These are phyloP conservation scores for Dothideomycetes sp. DNA, from an alignment of 2,329 filamentous ascomycete genomes.

Conservation along the genomic window DNA sequence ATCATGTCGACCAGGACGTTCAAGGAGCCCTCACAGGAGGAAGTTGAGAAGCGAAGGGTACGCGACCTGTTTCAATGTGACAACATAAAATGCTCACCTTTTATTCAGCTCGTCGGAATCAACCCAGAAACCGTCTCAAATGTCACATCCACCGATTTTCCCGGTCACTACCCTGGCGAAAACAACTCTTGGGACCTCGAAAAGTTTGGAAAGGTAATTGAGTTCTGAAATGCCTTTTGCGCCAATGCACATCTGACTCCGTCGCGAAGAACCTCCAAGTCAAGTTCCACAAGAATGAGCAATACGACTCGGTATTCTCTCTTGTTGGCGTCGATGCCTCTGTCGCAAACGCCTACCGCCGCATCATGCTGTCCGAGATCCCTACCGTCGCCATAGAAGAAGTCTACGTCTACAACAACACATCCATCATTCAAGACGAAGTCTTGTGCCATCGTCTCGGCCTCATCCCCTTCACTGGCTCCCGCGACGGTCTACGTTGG, in stretches of 20 bases:
- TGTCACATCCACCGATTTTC: constrained; percentile 83
- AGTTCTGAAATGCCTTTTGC: constrained; percentile 6
- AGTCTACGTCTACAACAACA: constrained; percentile 92
- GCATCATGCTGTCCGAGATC: constrained; percentile 90
- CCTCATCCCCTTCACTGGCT: constrained; percentile 78
- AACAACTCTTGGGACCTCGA: constrained; percentile 71
- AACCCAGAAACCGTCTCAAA: constrained; percentile 85
- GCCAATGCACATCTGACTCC: constrained; percentile 5
- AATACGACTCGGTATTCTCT: constrained; percentile 74
- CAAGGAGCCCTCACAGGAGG: constrained; percentile 32
- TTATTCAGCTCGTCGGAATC: constrained; percentile 62
- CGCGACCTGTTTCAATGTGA: neutral
- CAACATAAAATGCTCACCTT: neutral
- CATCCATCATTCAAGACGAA: constrained; percentile 95
- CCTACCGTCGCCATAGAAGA: constrained; percentile 90
- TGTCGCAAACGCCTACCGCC: constrained; percentile 92
- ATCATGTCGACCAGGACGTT: constrained; percentile 10
- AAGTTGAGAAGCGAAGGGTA: constrained; percentile 48
- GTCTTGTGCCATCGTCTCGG: constrained; percentile 85
- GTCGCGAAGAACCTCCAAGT: constrained; percentile 55
- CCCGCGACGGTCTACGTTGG: constrained; percentile 67
- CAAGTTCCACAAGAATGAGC: constrained; percentile 74
- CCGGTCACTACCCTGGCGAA: constrained; percentile 82
- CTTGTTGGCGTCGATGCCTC: constrained; percentile 85
- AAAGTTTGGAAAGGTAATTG: constrained; percentile 55